Evolutionary conservation across 2,329 filamentous ascomycete genomes (phyloP), one percentile per base, ranked within the genome.

Genomic region (Fusarium neocosmosporiellum): DNA sequence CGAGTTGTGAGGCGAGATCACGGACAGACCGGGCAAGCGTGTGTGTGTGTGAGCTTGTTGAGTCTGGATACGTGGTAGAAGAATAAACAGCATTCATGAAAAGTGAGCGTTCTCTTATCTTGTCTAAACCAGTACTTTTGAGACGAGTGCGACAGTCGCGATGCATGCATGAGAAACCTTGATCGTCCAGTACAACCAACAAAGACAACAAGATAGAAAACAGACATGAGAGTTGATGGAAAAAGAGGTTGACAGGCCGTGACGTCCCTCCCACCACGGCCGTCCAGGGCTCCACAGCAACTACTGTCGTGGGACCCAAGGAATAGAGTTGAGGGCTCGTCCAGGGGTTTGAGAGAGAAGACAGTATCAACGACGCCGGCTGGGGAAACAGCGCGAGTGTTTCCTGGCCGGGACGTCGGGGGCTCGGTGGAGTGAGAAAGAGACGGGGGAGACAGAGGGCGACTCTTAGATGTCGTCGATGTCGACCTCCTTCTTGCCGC

Each of bases 381-480:
- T 66, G 24, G 57, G 63, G 22, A 43, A 59, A 66, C 41, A 63
- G 39, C 20, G 24, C 8, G 9, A 27, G 55, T 55, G 66, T 59
- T 61, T 41, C 54, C n/a, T 20, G 66, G 20, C 54, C 59, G 48
- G 55, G 66, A 72, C 71, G 70, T 74, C 73, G 75, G 73, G 75
- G 71, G 70, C 69, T 75, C 71, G 59, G 73, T 69, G 68, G 70
- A 70, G 68, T 63, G 57, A 67, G 66, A 67, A 65, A 53, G 46
- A 48, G 62, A 69, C 66, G 31, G 59, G 50, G 53, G 36, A 37
- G 41, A 31, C 37, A 36, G 37, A 27, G 29, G 18, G 58, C 20
- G 33, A 36, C 16, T 24, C 81, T 89, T 91, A 98, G 84, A 98
- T 98, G 84, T 98, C 95, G 86, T 98, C 96, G 82, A 98, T 94